Evolutionary conservation across 2,329 filamentous ascomycete species (phyloP).

Genomic region (Fusarium ramigenum): DNA sequence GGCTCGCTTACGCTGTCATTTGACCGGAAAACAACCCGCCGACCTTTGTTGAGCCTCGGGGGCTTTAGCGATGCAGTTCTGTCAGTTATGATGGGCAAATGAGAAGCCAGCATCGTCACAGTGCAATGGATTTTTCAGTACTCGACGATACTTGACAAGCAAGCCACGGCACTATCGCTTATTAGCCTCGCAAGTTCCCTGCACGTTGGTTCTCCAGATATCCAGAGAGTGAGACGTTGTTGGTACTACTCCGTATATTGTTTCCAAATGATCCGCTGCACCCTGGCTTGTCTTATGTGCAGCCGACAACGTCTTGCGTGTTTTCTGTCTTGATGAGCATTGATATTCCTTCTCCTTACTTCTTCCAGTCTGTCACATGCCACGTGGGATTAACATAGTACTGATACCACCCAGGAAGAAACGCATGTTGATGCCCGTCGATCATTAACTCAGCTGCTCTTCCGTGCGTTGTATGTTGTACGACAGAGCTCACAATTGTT

Average conservation of each 20-base stretch:
- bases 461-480: neutral
- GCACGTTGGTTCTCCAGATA: slow-evolving; percentile 11
- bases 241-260: neutral
- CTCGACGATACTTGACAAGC: slow-evolving; percentile 36
- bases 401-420: slow-evolving; percentile 18
- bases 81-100: slow-evolving; percentile 39
- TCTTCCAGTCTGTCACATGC: slow-evolving; percentile 35
- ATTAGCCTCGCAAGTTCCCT: slow-evolving; percentile 31
- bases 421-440: slow-evolving; percentile 17
- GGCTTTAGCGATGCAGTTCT: slow-evolving; percentile 28
- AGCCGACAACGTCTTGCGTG: neutral
- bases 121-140: slow-evolving; percentile 39
- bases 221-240: slow-evolving; percentile 3
- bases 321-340: neutral
- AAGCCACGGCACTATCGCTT: slow-evolving; percentile 34
- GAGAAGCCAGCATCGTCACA: slow-evolving; percentile 31
- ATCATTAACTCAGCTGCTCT: slow-evolving; percentile 19
- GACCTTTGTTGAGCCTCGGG: slow-evolving; percentile 9
- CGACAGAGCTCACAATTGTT: neutral
- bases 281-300: neutral
- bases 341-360: slow-evolving; percentile 18
- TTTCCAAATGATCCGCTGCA: neutral
- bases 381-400: slow-evolving; percentile 36
- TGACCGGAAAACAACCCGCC: slow-evolving; percentile 19
- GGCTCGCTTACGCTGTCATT: slow-evolving; percentile 14